Evolutionary conservation across 352 stramenopile genomes (phyloP), one percentile per base, ranked within the genome.

Genomic region (Phytophthora parvispora): DNA sequence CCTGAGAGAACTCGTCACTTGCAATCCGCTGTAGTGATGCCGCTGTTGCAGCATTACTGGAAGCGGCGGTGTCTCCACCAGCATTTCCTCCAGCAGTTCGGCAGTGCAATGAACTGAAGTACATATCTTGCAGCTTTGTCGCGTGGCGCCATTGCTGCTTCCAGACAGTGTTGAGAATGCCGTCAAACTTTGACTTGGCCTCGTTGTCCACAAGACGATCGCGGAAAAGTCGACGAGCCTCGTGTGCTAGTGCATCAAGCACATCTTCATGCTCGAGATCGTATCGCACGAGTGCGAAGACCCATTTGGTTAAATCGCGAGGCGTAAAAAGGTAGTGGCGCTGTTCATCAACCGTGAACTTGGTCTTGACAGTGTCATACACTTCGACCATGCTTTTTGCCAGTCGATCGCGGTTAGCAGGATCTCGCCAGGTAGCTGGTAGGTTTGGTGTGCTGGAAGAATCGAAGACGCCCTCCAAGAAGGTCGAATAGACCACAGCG

Each of bases 241-340:
- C 96, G 42, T 98, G 97, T 4, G 87, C 86, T 9, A 98, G 52
- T n/a, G 97, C 87, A 48, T 98, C 93, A 1, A 98, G 71, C 4
- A 98, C 69, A 8, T 98, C 86, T 64, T 98, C 94, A 25, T 70
- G 69, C 32, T 81, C 86, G 1, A 99, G 72, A 57, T 99, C 91
- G 61, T 99, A 99, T 9, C 93, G 86, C 2, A 96, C 67, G 6
- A 99, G 71, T 5, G 89, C 83, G 43, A 94, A 89, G 18, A 97
- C 89, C 95, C 95, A 99, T 28, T 94, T 88, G 4, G 92, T 98
- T 13, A 99, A 45, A 61, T 99, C 94, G 3, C 96, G 89, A 1
- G 94, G 94, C 13, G 95, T 99, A 59, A 99, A 98, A 12, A 98
- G 76, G 68, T 99, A 99, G 65, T 99, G 96, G n/a, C 96, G 81